Conservation (phyloP, 768 basidiomycete species). For the Lentinula boryana region DNA sequence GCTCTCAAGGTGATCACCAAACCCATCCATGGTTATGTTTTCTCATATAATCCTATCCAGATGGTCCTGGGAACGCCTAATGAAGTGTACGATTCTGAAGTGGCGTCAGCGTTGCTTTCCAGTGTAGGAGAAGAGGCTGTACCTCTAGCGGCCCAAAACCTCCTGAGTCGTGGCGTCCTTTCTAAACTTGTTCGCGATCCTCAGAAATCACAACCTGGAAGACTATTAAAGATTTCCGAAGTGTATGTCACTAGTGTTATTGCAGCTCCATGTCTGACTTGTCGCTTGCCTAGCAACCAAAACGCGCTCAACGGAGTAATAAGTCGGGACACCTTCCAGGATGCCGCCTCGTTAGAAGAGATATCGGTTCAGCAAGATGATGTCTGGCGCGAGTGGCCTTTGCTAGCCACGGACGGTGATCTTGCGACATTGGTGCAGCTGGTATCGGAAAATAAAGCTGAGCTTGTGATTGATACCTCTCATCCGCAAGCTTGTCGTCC, state of each 20-base stretch:
- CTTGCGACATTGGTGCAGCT: conserved; percentile 69
- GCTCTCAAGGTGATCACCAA: conserved; percentile 56
- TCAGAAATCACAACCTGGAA: conserved; percentile 60
- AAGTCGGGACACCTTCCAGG: conserved; percentile 59
- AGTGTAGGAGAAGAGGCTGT: conserved; percentile 52
- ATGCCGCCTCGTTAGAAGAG: conserved; percentile 62
- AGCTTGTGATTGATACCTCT: conserved; percentile 65
- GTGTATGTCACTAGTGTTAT: conserved; percentile 26
- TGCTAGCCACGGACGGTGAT: conserved; percentile 78
- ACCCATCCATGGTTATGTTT: background rate
- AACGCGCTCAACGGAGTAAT: conserved; percentile 62
- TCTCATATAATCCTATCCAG: conserved; percentile 29
- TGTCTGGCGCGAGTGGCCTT: conserved; percentile 72
- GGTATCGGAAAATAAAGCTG: conserved; percentile 77
- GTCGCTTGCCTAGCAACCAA: conserved; percentile 45
- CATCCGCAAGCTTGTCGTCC: conserved; percentile 50
- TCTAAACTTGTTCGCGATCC: conserved; percentile 62
- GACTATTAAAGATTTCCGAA: conserved; percentile 74
- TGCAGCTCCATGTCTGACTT: background rate
- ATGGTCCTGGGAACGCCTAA: conserved; percentile 72
- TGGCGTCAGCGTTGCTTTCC: conserved; percentile 51
- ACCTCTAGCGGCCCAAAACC: conserved; percentile 46
- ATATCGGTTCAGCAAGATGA: conserved; percentile 40
- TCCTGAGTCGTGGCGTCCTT: conserved; percentile 61
- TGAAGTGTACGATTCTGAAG: conserved; percentile 61